Conservation (phyloP, 1,284 basidiomycete genomes). For the Flammula alnicola region DNA sequence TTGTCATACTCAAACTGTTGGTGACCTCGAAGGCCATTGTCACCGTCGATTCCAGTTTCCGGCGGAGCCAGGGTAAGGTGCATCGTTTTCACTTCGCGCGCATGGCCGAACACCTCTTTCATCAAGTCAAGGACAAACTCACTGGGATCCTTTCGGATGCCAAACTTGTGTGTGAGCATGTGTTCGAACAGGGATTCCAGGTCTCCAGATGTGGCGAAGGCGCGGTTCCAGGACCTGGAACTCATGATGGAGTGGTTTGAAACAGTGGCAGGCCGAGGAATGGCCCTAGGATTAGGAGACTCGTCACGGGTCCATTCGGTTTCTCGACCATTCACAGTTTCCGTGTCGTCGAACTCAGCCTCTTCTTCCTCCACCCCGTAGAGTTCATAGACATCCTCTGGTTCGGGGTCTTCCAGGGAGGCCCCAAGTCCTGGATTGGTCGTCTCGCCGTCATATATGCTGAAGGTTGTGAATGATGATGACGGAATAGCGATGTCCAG, state of each 20-base stretch:
- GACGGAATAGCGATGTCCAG: slow-evolving; percentile 31
- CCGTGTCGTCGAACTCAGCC: slow-evolving; percentile 31
- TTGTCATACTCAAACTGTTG: no score
- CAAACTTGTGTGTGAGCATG: slow-evolving; percentile 41
- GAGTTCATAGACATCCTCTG: slow-evolving; percentile 30
- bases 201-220: slow-evolving; percentile 29
- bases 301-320: background rate
- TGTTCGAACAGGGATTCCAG: slow-evolving; percentile 43
- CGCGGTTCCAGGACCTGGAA: slow-evolving; percentile 17
- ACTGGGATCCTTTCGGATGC: slow-evolving; percentile 36
- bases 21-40: no score
- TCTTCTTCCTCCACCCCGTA: slow-evolving; percentile 34
- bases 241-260: slow-evolving; percentile 13
- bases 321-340: slow-evolving; percentile 26
- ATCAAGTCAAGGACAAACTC: slow-evolving; percentile 39
- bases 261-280: background rate
- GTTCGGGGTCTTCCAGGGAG: slow-evolving; percentile 24
- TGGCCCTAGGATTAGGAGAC: slow-evolving; percentile 1
- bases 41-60: no score
- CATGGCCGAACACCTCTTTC: slow-evolving; percentile 38
- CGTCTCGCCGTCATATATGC: slow-evolving; percentile 26
- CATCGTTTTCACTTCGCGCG: slow-evolving; percentile 36
- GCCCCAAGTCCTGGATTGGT: slow-evolving; percentile 32
- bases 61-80: slow-evolving; percentile 40
- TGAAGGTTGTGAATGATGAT: slow-evolving; percentile 31